phyloP scores from a whole-genome alignment of 2,329 filamentous ascomycete species.

The Colletotrichum endophyticum region DNA sequence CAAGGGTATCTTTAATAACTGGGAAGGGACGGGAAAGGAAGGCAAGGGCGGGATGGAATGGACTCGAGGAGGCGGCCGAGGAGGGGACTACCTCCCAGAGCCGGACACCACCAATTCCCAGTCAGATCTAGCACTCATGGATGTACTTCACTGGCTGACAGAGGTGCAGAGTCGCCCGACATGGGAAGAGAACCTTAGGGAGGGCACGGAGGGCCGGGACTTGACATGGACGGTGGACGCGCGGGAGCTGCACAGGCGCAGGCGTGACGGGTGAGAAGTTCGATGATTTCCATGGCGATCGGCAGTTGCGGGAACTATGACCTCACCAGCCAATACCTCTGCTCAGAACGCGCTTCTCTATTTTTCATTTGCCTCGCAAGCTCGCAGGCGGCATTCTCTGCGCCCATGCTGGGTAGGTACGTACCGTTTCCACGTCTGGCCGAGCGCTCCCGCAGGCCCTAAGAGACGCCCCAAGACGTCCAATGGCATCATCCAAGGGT shows the following conservation, averaged over 20 bases:
- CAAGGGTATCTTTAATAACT: slow-evolving; percentile 17
- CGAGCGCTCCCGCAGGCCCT: neutral
- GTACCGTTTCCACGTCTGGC: neutral
- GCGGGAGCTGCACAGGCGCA: neutral
- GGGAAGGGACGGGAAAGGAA: neutral
- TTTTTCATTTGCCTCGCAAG: neutral
- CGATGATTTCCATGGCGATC: slow-evolving; percentile 19
- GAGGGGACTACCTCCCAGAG: neutral
- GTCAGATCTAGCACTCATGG: neutral
- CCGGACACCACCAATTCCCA: neutral
- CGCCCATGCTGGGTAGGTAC: neutral
- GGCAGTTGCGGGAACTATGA: slow-evolving; percentile 24
- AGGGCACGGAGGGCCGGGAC: neutral
- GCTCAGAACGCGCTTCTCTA: neutral
- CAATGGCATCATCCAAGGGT: slow-evolving; percentile 21
- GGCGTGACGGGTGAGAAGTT: neutral
- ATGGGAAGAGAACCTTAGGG: neutral
- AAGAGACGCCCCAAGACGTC: neutral
- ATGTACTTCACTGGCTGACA: neutral
- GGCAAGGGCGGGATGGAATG: neutral
- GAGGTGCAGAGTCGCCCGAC: neutral
- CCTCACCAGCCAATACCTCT: slow-evolving; percentile 18
- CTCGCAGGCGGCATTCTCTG: neutral
- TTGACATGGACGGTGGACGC: neutral
- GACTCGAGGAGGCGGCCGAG: neutral